Percentiles rank a stretch among this genome's conserved stretches.
Evolutionary conservation across 2,329 filamentous ascomycete genomes (phyloP).

Genomic region (Penicillium sp.): DNA sequence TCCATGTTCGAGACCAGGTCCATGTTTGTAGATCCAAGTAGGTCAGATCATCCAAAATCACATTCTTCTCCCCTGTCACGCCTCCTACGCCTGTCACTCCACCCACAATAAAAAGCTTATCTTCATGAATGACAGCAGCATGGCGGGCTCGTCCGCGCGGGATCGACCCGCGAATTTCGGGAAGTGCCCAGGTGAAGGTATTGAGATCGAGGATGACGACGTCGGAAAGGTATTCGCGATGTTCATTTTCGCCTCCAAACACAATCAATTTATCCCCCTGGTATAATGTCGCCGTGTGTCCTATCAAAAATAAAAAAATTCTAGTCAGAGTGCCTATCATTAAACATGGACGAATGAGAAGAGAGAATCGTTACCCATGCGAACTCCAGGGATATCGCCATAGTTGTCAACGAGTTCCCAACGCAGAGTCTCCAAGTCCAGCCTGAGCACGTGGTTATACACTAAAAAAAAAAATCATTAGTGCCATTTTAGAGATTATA

Average conservation of each 20-base stretch:
- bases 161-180: slow-evolving; percentile 76
- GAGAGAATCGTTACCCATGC: slow-evolving; percentile 71
- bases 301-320: slow-evolving; percentile 44
- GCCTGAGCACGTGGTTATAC: slow-evolving; percentile 91
- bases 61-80: slow-evolving; percentile 89
- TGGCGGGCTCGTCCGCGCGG: slow-evolving; percentile 90
- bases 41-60: slow-evolving; percentile 92
- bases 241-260: slow-evolving; percentile 97
- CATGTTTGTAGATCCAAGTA: slow-evolving; percentile 96
- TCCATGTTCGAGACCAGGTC: slow-evolving; percentile 96
- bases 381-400: slow-evolving; percentile 92
- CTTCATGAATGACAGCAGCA: slow-evolving; percentile 89
- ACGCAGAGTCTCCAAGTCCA: slow-evolving; percentile 83
- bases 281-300: slow-evolving; percentile 92
- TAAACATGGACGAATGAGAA: slow-evolving; percentile 1
- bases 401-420: slow-evolving; percentile 98
- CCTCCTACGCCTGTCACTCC: slow-evolving; percentile 94
- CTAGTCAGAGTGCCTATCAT: neutral
- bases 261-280: slow-evolving; percentile 93
- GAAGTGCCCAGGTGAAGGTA: slow-evolving; percentile 92
- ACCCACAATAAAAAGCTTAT: slow-evolving; percentile 93
- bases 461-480: slow-evolving; percentile 48
- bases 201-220: slow-evolving; percentile 94
- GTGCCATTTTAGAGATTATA: neutral
- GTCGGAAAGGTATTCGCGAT: slow-evolving; percentile 90